Percentiles rank a stretch among this genome's conserved stretches.
These are phyloP conservation scores for Talaromyces islandicus DNA, from an alignment of 2,329 filamentous ascomycete species.

Conservation along the genomic window DNA sequence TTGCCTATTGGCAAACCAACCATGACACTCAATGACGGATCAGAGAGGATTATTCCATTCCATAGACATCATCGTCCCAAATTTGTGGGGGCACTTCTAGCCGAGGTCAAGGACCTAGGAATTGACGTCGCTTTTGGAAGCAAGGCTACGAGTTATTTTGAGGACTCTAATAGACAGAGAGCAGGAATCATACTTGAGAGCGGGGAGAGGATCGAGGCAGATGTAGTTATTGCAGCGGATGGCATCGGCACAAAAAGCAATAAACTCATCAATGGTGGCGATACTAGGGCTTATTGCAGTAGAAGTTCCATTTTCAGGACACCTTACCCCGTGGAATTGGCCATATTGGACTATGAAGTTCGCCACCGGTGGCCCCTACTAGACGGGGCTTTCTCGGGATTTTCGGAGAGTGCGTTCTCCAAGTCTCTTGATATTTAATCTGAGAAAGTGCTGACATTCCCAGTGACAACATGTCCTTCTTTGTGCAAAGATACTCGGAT, in stretches of 20 bases:
- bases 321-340: constrained; percentile 5
- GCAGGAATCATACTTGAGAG: constrained; percentile 3
- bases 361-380: constrained; percentile 5
- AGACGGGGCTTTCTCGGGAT: constrained; percentile 5
- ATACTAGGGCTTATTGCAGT: constrained; percentile 21
- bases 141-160: constrained; percentile 12
- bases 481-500: constrained; percentile 3
- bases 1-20: constrained; percentile 6
- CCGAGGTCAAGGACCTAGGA: constrained; percentile 14
- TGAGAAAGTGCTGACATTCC: neutral
- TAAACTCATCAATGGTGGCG: constrained; percentile 35
- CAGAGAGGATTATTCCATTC: constrained; percentile 1
- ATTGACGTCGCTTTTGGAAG: constrained; percentile 15
- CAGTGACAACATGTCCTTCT: constrained; percentile 6
- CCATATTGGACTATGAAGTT: neutral
- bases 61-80: constrained; percentile 15
- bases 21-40: constrained; percentile 4
- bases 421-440: neutral
- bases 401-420: constrained; percentile 3
- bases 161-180: constrained; percentile 1
- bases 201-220: constrained; percentile 21
- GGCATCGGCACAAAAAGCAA: constrained; percentile 49
- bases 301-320: constrained; percentile 17
- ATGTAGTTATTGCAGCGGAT: constrained; percentile 50
- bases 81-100: constrained; percentile 14